Percentiles rank a stretch among this genome's conserved stretches.
Evolutionary conservation across 306 rosid genomes (phyloP).

Genomic region (Lathyrus tuberosus): DNA sequence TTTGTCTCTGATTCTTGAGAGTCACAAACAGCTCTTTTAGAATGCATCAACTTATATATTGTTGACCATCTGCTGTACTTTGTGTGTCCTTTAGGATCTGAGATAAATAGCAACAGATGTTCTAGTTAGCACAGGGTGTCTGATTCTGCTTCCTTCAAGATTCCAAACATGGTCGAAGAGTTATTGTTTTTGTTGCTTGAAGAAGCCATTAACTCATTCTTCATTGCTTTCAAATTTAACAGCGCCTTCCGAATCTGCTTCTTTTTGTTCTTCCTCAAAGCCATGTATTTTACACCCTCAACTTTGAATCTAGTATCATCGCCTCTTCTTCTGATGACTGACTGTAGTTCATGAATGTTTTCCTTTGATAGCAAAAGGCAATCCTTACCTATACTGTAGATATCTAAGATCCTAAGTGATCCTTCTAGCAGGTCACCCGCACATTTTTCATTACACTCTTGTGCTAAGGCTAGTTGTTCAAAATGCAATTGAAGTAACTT

Average conservation of each 20-base stretch:
- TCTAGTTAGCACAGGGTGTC: constrained; percentile 37
- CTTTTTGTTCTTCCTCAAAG: constrained; percentile 31
- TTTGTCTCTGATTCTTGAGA: constrained; percentile 29
- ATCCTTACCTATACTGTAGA: constrained; percentile 20
- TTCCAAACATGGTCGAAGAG: not conserved
- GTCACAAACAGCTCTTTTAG: constrained; percentile 35
- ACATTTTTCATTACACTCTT: constrained; percentile 28
- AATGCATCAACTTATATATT: constrained; percentile 38
- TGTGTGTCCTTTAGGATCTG: constrained; percentile 22
- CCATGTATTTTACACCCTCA: constrained; percentile 37
- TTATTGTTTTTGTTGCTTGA: not conserved
- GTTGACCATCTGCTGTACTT: constrained; percentile 39
- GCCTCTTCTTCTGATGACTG: constrained; percentile 29
- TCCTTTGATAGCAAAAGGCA: constrained; percentile 40
- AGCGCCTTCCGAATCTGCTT: constrained; percentile 36
- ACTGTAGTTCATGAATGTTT: constrained; percentile 37
- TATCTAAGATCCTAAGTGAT: constrained; percentile 42
- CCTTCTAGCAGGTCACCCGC: constrained; percentile 39
- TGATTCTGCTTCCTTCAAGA: constrained; percentile 38
- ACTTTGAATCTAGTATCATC: constrained; percentile 20
- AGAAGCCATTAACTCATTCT: constrained; percentile 4
- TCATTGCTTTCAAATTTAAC: constrained; percentile 35
- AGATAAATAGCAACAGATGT: constrained; percentile 32
- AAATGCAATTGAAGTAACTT: constrained; percentile 43
- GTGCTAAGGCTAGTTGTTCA: constrained; percentile 34